A percentile compares a stretch with the other conserved stretches of the same genome.
phyloP scores from a whole-genome alignment of 371 early-diverging fungal species.

The Mortierella sp. region DNA sequence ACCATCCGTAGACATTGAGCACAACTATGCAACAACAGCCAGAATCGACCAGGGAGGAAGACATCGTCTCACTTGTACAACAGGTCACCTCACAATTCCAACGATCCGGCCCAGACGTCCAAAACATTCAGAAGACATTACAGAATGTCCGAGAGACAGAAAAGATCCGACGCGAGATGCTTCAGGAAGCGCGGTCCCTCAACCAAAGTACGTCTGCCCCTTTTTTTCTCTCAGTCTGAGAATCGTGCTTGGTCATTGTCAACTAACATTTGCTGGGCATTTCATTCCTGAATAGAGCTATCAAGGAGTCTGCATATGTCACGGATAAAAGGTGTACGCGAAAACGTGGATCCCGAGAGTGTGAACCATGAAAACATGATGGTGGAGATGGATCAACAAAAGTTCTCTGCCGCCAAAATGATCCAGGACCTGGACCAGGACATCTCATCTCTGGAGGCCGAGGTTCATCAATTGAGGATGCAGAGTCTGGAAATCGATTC shows the following conservation, averaged over 20 bases:
- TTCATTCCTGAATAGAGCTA: conserved; percentile 12
- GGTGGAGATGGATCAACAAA: conserved; percentile 31
- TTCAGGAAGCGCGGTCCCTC: conserved; percentile 25
- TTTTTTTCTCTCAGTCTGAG: neutral
- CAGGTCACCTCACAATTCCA: conserved; percentile 41
- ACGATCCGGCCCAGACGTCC: conserved; percentile 25
- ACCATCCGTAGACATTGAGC: neutral
- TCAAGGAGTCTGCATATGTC: conserved; percentile 29
- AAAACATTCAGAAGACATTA: conserved; percentile 23
- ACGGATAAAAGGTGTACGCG: conserved; percentile 18
- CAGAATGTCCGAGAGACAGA: conserved; percentile 38
- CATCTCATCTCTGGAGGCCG: conserved; percentile 40
- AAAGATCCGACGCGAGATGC: conserved; percentile 23
- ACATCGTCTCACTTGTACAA: conserved; percentile 22
- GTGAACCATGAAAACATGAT: conserved; percentile 33
- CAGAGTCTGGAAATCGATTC: conserved; percentile 34
- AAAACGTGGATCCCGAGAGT: conserved; percentile 37
- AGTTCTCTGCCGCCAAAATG: conserved; percentile 30
- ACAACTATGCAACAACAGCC: conserved; percentile 2
- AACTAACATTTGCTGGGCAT: too few relatives aligned
- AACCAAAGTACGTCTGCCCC: conserved; percentile 26
- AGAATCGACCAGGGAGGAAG: conserved; percentile 7
- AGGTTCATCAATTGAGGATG: conserved; percentile 28
- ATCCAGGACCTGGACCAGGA: conserved; percentile 45
- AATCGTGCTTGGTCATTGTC: too few relatives aligned